A percentile compares a stretch with the other conserved stretches of the same genome.
phyloP scores from a whole-genome alignment of 2,329 filamentous ascomycete species.

The Fonsecaea pedrosoi region DNA sequence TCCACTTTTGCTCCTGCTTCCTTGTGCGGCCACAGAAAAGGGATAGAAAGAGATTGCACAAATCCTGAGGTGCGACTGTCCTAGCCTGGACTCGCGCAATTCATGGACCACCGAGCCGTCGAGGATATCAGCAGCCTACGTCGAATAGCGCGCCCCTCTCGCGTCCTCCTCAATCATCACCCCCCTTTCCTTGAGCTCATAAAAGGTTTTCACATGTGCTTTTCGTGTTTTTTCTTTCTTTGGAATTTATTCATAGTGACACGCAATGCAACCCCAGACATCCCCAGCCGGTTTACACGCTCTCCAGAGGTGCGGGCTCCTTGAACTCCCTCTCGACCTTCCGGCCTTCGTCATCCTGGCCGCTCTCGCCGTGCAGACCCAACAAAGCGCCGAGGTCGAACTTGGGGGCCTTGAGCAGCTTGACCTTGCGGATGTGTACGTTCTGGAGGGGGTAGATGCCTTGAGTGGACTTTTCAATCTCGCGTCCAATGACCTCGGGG shows the following conservation, averaged over 20 bases:
- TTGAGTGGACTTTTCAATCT: conserved; percentile 99
- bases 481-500: conserved; percentile 97
- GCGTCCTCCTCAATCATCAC: not conserved
- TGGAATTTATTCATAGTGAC: not conserved
- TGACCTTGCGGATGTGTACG: conserved; percentile 99
- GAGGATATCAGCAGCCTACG: not conserved
- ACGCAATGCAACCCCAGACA: not conserved
- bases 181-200: not conserved
- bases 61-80: not conserved
- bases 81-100: not conserved
- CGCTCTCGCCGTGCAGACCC: conserved; percentile 96
- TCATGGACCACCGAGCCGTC: not conserved
- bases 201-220: not conserved
- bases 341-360: conserved; percentile 93
- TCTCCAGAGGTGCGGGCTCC: conserved; percentile 87
- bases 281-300: conserved; percentile 69
- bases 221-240: not conserved
- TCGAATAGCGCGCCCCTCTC: not conserved
- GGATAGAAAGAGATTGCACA: not conserved
- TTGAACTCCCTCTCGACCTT: conserved; percentile 99
- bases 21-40: not conserved
- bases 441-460: conserved; percentile 99
- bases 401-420: conserved; percentile 98
- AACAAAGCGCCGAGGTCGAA: conserved; percentile 97
- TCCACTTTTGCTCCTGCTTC: not conserved